Evolutionary conservation across 164 flowering plant species (phyloP).

Genomic region (Sedum album): DNA sequence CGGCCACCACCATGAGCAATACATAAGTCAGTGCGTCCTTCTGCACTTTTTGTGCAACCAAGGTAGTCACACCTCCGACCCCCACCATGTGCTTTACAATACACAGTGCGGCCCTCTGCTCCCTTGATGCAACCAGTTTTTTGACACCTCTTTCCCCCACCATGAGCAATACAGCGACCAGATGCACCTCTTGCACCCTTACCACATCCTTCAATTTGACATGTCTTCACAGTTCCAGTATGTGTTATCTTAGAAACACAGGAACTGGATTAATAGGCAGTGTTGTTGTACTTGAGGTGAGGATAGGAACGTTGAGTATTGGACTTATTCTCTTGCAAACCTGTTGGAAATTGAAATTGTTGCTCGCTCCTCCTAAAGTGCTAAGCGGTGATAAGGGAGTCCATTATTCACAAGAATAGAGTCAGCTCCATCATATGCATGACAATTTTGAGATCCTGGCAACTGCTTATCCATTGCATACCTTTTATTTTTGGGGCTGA

Average conservation of each 20-base stretch:
- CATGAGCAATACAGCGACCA: constrained; percentile 3
- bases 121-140: constrained; percentile 1
- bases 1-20: constrained; percentile 8
- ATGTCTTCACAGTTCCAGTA: constrained; percentile 16
- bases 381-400: constrained; percentile 19
- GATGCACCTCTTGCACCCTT: constrained; percentile 6
- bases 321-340: constrained; percentile 17
- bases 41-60: constrained; percentile 9
- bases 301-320: constrained; percentile 25
- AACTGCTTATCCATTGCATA: constrained; percentile 18
- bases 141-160: constrained; percentile 2
- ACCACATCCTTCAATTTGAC: constrained; percentile 4
- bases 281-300: constrained; percentile 38
- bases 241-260: constrained; percentile 65
- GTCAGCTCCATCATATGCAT: constrained; percentile 41
- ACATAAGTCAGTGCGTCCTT: constrained; percentile 6
- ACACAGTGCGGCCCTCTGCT: neutral
- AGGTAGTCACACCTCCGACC: neutral
- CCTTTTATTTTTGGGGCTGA: constrained; percentile 19
- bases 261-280: constrained; percentile 64
- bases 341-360: constrained; percentile 21
- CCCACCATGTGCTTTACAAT: constrained; percentile 6
- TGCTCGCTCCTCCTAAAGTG: constrained; percentile 12
- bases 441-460: constrained; percentile 6
- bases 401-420: constrained; percentile 28